Percentiles rank a stretch among this genome's conserved stretches.
phyloP scores from a whole-genome alignment of 2,329 filamentous ascomycete genomes.

The Trichoderma atrobrunneum region DNA sequence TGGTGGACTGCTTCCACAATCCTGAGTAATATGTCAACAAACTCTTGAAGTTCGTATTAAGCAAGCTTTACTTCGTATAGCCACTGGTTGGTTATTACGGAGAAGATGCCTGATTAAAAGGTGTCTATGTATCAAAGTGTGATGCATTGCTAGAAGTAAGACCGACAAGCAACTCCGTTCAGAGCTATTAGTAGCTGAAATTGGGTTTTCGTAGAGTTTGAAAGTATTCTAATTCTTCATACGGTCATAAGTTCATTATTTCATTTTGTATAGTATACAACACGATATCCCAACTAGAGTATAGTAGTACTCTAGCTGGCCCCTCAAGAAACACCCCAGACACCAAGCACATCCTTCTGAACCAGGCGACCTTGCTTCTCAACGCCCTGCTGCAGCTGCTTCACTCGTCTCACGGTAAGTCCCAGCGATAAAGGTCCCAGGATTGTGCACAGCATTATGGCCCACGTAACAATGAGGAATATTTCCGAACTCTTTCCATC shows the following conservation, averaged over 20 bases:
- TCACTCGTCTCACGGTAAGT: slow-evolving; percentile 42
- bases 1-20: background rate
- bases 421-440: slow-evolving; percentile 50
- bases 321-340: slow-evolving; percentile 8
- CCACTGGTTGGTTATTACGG: background rate
- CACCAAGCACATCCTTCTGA: slow-evolving; percentile 11
- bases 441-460: slow-evolving; percentile 53
- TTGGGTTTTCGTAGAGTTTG: background rate
- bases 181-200: background rate
- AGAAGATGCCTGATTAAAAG: background rate
- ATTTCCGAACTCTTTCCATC: slow-evolving; percentile 4
- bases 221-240: background rate
- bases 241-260: background rate
- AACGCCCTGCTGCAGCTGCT: slow-evolving; percentile 8
- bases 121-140: background rate
- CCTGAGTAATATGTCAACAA: background rate
- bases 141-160: background rate
- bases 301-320: background rate
- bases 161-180: background rate
- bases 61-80: background rate
- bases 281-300: too few relatives aligned
- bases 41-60: background rate
- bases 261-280: background rate
- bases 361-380: background rate
- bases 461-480: slow-evolving; percentile 18